Evolutionary conservation across 2,329 filamentous ascomycete species (phyloP), one percentile per base, ranked within the genome.

Genomic region (Diaporthe ilicicola): DNA sequence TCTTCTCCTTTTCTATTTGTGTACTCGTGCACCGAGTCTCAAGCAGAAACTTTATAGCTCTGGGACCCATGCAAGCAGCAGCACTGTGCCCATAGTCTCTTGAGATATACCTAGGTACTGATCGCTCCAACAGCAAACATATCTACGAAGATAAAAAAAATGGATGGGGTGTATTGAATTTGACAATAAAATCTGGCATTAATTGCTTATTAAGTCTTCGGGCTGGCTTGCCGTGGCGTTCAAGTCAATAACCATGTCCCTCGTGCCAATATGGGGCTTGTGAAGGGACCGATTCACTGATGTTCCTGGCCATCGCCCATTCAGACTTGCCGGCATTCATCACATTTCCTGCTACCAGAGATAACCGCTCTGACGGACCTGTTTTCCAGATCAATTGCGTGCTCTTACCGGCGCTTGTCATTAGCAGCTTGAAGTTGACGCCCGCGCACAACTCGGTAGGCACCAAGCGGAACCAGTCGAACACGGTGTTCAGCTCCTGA

Each of bases 321-420:
- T 34, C 51, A 19, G 29, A 48, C 42, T 68, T 68, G 9, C 44
- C 42, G 7, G 54, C 12, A 37, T 9, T 39, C 13, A 48, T 34
- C 22, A 50, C 27, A 48, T 59, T 59, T 17, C 53, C 51, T 29
- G 51, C n/a, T 37, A 42, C 4, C 2, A 68, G 22, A 46, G 51
- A 56, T 8, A 56, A 27, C 3, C 29, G 42, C 29, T 68, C 32
- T 54, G 62, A 66, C 15, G 7, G 32, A 29, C 29, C 15, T n/a
- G 39, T 68, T 8, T 10, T 34, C n/a, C 17, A 32, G 27, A 29
- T 53, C 15, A 59, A 22, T 32, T 50, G 19, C 19, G 42, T 50
- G 39, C 53, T 68, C 29, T 59, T 68, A 19, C 42, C 32, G 12
- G 51, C 39, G 29, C 65, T 48, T 39, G 65, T 50, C 51, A 68